Evolutionary conservation across 331 rosid species (phyloP).

Genomic region (Acacia concinna): DNA sequence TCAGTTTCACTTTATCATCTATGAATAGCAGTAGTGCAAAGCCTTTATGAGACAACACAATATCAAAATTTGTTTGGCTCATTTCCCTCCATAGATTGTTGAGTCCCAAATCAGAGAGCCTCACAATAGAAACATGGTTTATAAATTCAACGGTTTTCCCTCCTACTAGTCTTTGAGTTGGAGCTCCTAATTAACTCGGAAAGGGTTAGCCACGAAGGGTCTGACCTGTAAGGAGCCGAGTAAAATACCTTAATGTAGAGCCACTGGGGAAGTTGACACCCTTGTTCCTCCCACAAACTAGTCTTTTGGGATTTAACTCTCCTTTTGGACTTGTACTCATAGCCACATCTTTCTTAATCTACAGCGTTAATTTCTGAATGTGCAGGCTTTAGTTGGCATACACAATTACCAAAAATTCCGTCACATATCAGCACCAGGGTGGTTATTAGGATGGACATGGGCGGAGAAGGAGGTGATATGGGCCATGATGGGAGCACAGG

Average conservation of each 20-base stretch:
- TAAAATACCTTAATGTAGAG: too few species aligned
- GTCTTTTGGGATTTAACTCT: neutral
- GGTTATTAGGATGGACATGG: constrained; percentile 87
- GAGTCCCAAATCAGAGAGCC: neutral
- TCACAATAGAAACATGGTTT: too few species aligned
- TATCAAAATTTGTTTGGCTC: neutral
- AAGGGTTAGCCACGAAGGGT: too few species aligned
- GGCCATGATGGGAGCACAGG: constrained; percentile 72
- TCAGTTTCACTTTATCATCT: neutral
- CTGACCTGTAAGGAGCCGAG: too few species aligned
- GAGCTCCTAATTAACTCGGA: too few species aligned
- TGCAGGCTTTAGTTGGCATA: constrained; percentile 42
- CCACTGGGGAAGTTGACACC: too few species aligned
- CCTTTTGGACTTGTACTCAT: neutral
- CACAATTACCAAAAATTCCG: constrained; percentile 79
- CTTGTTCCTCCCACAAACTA: too few species aligned
- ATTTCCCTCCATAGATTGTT: neutral
- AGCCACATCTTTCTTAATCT: neutral
- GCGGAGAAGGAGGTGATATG: constrained; percentile 86
- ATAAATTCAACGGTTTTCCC: too few species aligned
- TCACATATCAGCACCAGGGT: constrained; percentile 76
- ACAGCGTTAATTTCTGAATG: neutral
- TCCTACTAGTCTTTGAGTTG: too few species aligned
- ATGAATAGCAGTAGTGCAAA: neutral
- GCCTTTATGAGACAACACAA: neutral